Evolutionary conservation across 352 stramenopile species (phyloP), one percentile per base, ranked within the genome.

Genomic region (Pelagophyceae sp.): DNA sequence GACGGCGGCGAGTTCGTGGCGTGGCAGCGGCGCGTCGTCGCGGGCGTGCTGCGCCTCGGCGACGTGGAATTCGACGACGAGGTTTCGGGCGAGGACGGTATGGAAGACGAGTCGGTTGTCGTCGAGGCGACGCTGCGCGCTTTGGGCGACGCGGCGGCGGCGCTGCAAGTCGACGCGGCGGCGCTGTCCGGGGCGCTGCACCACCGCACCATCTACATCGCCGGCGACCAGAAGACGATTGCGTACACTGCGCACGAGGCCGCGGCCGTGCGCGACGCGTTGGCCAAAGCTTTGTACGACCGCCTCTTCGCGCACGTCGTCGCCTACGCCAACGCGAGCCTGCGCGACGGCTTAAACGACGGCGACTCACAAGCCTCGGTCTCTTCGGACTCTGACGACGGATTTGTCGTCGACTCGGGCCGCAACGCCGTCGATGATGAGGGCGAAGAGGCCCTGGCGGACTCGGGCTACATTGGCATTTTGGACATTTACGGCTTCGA

Each of bases 401-500:
- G 45, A 11, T 23, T 54, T 23, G 45, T 23, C 45, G 23, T 23
- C 11, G 45, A 54, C 23, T 23, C 11, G 45, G 45, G 45, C 45
- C 11, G 31, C 23, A 17, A 1, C 29, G 61, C 3, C 29, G 61
- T 2, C 61, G 61, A 71, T 31, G 37, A 27, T 1, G 45, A 84
- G 17, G 25, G 54, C 54, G 32, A 77, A 37, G 50, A 58, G 27
- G 35, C 60, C 20, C 77, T 77, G 71, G 60, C 33, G 23, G 29
- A 65, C 2, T 77, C 76, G 33, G 84, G 82, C 25, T 83, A 76
- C 65, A 94, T 95, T 75, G 90, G 90, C 27, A 86, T 95, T 32
- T 82, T 95, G 38, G 90, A 95, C 79, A 95, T 95, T 76, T 95
- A 94, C 72, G 90, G 90, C 0, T 95, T 95, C 81, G 90, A 95